Percentiles rank a stretch among this genome's conserved stretches.
These are phyloP conservation scores for Cladosporium phlei DNA, from an alignment of 2,329 filamentous ascomycete species.

Conservation along the genomic window DNA sequence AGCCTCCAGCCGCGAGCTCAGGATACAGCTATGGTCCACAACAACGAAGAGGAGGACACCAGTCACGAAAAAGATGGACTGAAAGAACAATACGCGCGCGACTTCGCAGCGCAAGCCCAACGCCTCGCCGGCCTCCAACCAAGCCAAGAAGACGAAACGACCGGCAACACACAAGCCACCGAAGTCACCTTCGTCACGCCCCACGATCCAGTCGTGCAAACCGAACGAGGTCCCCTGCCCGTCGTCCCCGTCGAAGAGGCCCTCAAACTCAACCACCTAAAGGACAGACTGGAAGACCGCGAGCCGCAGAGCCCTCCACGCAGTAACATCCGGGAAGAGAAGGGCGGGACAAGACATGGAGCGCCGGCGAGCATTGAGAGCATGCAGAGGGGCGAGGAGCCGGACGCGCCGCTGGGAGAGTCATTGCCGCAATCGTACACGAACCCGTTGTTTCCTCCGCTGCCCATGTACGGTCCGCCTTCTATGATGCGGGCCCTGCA, in stretches of 20 bases:
- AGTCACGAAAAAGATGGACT: background rate
- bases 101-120: constrained; percentile 58
- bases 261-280: constrained; percentile 62
- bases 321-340: constrained; percentile 36
- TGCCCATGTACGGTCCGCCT: constrained; percentile 76
- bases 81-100: constrained; percentile 18
- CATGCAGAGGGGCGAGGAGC: constrained; percentile 41
- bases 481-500: constrained; percentile 61
- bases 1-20: no score
- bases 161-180: constrained; percentile 51
- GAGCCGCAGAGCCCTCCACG: constrained; percentile 29
- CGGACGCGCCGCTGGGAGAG: constrained; percentile 37
- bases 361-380: constrained; percentile 17
- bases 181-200: constrained; percentile 61
- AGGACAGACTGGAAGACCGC: constrained; percentile 45
- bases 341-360: constrained; percentile 40
- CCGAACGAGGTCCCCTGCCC: constrained; percentile 62
- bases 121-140: constrained; percentile 39
- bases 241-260: constrained; percentile 67
- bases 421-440: constrained; percentile 61
- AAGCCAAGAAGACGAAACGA: constrained; percentile 37
- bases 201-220: constrained; percentile 67
- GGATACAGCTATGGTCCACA: background rate
- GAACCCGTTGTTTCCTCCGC: constrained; percentile 75
- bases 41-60: background rate